Evolutionary conservation across 2,329 filamentous ascomycete genomes (phyloP).

Genomic region (Pyrenophora seminiperda): DNA sequence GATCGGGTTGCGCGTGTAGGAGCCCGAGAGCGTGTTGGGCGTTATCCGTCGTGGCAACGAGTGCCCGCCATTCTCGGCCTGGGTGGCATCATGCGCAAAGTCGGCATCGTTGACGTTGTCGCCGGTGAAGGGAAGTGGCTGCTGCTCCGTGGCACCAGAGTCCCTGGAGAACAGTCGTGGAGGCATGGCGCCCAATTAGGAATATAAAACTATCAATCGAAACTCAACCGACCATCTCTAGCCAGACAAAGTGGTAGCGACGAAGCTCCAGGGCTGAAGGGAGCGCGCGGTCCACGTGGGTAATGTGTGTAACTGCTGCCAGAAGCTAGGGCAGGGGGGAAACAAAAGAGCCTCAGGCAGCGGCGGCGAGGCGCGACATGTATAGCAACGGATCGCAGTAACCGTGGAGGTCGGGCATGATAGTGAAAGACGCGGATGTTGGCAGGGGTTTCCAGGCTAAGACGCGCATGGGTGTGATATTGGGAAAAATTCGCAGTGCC

Average conservation of each 20-base stretch:
- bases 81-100: constrained; percentile 27
- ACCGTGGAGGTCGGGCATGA: neutral
- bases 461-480: constrained; percentile 9
- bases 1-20: constrained; percentile 62
- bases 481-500: constrained; percentile 17
- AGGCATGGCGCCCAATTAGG: constrained; percentile 25
- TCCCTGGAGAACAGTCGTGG: constrained; percentile 29
- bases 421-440: constrained; percentile 1
- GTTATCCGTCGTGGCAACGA: constrained; percentile 36
- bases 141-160: constrained; percentile 25
- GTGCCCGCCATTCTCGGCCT: constrained; percentile 30
- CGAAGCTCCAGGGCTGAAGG: neutral
- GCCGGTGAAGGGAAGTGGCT: constrained; percentile 39
- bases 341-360: neutral
- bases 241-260: neutral
- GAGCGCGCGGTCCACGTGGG: constrained; percentile 2
- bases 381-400: neutral
- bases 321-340: constrained; percentile 8
- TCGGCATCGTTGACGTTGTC: constrained; percentile 38
- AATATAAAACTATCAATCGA: constrained; percentile 2
- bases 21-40: constrained; percentile 34
- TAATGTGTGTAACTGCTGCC: constrained; percentile 3
- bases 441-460: constrained; percentile 16
- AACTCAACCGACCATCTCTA: constrained; percentile 10
- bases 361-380: constrained; percentile 1